Evolutionary conservation across 192 early-diverging fungal genomes (phyloP), one percentile per base, ranked within the genome.

Genomic region (Coemansia sp.): DNA sequence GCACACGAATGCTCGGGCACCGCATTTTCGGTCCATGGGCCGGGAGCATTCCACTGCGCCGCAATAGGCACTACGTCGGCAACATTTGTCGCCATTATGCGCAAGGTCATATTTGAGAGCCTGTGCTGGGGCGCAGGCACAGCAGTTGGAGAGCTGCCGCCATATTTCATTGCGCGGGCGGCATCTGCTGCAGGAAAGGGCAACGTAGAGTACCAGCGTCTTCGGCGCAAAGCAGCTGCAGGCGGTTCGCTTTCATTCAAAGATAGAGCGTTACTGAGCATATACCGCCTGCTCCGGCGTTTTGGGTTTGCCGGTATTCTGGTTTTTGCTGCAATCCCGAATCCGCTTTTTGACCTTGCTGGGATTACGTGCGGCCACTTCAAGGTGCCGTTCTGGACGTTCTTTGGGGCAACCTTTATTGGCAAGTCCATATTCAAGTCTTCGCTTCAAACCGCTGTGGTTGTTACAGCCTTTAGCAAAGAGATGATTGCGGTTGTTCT

Each of bases 321-420:
- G 32, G 64, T 95, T 5, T 94, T 90, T 79, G 96, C 96, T 20
- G 95, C 94, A 81, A 93, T 98, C 63, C 96, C 96, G n/a, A 98
- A 98, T 63, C 95, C 95, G 13, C 79, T 98, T 48, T 98, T 98
- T 79, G 96, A 98, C 67, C 85, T 98, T 42, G 96, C 96, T 42
- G 96, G 96, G 19, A 97, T 98, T 48, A 89, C 95, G 6, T 97
- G 95, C 70, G 96, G 96, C 0, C 91, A 94, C 70, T 97, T 95
- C 69, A 72, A 88, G 46, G 87, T 98, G 0, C 93, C 94, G 16
- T 97, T 98, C 74, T 84, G 86, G 70, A 98, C 95, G 7, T 98
- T 97, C 80, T 98, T 96, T 79, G 94, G 94, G 1, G 96, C 96
- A 0, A 98, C 96, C 5, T 89, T 98, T 60, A 68, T 98, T 19